These are phyloP conservation scores for Aspergillus floridensis DNA, from an alignment of 2,329 filamentous ascomycete genomes.

Conservation along the genomic window DNA sequence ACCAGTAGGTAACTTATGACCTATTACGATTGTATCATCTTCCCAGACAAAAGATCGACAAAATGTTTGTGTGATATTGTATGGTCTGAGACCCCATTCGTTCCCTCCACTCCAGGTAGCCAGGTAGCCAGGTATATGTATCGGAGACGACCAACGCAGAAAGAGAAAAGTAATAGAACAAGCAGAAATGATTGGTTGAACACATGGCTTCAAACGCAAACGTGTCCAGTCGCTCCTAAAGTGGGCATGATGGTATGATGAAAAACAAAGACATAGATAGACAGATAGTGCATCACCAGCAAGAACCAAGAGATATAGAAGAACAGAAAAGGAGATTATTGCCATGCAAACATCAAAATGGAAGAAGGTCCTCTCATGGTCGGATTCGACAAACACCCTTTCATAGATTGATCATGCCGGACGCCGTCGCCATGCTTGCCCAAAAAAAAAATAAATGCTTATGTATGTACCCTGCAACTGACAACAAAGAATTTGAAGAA, in stretches of 20 bases:
- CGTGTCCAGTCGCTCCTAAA: background rate
- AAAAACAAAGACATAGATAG: background rate
- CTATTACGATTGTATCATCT: too few species aligned
- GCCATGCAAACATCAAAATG: slow-evolving; percentile 21
- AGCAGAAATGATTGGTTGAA: background rate
- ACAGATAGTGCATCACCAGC: background rate
- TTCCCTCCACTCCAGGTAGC: background rate
- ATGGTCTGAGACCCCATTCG: background rate
- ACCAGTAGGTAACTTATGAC: too few species aligned
- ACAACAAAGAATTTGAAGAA: slow-evolving; percentile 16
- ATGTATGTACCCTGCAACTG: slow-evolving; percentile 18
- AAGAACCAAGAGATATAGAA: slow-evolving; percentile 12
- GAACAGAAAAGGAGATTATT: slow-evolving; percentile 9
- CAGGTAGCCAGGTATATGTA: background rate
- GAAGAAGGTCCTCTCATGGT: slow-evolving; percentile 20
- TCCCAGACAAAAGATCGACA: background rate
- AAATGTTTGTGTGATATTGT: background rate
- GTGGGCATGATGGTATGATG: slow-evolving; percentile 1
- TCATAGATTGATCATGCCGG: slow-evolving; percentile 19
- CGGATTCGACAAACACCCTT: slow-evolving; percentile 11
- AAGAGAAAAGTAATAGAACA: background rate
- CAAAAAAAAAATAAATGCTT: slow-evolving; percentile 24
- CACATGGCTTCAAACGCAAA: background rate
- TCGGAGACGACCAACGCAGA: background rate
- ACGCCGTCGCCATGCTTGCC: slow-evolving; percentile 30